Base-by-base conservation (phyloP, 2,329 filamentous ascomycete species). In the Stagonosporopsis chrysanthemi region DNA sequence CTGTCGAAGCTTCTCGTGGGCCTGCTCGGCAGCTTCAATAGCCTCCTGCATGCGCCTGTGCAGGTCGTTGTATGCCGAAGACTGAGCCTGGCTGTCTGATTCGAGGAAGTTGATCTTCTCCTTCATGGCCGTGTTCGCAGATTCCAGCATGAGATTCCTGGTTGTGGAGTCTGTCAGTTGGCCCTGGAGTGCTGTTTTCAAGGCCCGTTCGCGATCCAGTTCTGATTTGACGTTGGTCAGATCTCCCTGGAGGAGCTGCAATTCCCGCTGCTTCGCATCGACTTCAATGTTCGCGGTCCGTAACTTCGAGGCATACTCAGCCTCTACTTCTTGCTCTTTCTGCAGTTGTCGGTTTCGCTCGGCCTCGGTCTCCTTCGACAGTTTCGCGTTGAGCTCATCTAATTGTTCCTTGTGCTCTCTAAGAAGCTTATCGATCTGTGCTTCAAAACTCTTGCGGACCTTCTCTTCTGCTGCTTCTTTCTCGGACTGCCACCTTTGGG, bases 81-180 rank as follows among this genome's bases (percentile, higher is more conserved):
- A 95, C 68, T 97, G 92, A 14, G 92, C 90, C 75, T 96, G 91
- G 75, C 87, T 92, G 69, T 92, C 92, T 0, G 91, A 95, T 74
- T 97, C 92, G 17, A 97, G 85, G 71, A 96, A 96, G 63, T 93
- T 88, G 56, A 96, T 90, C 66, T 94, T 90, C 2, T 91, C 90
- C 65, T 88, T 86, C 62, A 96, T 84, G 3, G 89, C 89, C 61
- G 88, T 87, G 62, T 90, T 88, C 23, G 90, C 87, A 33, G 87
- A 88, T 65, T 97, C 91, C 11, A 97, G 81, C 0, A 85, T 84
- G 28, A 77, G 62, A 28, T 71, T 73, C 76, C 80, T 67, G 58
- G 76, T 64, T 58, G 70, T 70, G 5, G 71, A 72, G 58, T 81
- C 75, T 2, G 77, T 71, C 19, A 82, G 72, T 41, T 85, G 86